Evolutionary conservation across 2,329 filamentous ascomycete species (phyloP).

Genomic region (Aspergillus fumigatiaffinis): DNA sequence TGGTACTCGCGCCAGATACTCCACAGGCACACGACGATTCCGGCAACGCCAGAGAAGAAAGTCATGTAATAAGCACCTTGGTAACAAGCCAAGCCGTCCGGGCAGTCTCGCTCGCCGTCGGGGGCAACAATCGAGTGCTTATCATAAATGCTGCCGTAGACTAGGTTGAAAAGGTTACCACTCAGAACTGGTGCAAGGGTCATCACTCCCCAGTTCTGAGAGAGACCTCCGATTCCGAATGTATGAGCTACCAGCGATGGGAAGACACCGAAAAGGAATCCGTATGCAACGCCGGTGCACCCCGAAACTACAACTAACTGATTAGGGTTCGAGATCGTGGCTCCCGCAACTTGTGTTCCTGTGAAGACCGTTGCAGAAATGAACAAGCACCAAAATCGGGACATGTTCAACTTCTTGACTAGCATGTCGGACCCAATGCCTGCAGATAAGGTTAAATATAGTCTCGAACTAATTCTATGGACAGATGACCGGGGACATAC

Average conservation of each 20-base stretch:
- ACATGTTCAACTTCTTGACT: constrained; percentile 73
- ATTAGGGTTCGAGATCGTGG: constrained; percentile 72
- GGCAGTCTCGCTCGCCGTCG: constrained; percentile 69
- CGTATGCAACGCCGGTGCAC: constrained; percentile 84
- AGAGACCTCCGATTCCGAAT: constrained; percentile 84
- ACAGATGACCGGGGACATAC: constrained; percentile 42
- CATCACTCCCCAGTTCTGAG: constrained; percentile 96
- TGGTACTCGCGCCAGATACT: constrained; percentile 40
- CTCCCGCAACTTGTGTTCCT: constrained; percentile 70
- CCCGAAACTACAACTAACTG: constrained; percentile 73
- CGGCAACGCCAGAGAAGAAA: constrained; percentile 65
- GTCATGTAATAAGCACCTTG: constrained; percentile 76
- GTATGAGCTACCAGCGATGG: constrained; percentile 85
- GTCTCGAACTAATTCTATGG: constrained; percentile 13
- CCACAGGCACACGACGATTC: constrained; percentile 64
- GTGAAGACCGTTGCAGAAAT: constrained; percentile 74
- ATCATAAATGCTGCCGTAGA: constrained; percentile 84
- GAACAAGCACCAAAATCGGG: constrained; percentile 87
- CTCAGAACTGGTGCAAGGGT: constrained; percentile 82
- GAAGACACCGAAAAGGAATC: constrained; percentile 89
- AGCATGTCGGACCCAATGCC: constrained; percentile 89
- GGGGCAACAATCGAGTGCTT: constrained; percentile 66
- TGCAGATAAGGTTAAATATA: constrained; percentile 25
- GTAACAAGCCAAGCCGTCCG: constrained; percentile 77
- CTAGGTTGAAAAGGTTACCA: constrained; percentile 87